Evolutionary conservation across 2,329 filamentous ascomycete species (phyloP).

Genomic region (Trichophyton benhamiae): DNA sequence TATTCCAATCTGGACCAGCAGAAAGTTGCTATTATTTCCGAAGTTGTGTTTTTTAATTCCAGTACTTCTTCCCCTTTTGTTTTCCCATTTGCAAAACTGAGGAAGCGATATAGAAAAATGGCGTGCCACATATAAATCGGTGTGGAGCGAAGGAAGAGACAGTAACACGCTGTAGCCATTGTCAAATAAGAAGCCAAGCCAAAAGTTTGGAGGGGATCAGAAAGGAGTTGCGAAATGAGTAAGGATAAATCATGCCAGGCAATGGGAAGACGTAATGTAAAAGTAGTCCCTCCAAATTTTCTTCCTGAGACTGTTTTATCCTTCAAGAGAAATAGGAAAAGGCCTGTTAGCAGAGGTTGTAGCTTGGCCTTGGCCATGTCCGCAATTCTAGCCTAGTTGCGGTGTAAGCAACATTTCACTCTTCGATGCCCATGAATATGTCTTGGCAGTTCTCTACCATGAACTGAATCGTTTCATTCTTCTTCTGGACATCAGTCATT

Average conservation of each 20-base stretch:
- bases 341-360: neutral
- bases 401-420: neutral
- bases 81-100: neutral
- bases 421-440: slow-evolving; percentile 48
- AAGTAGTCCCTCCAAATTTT: neutral
- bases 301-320: neutral
- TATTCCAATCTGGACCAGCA: slow-evolving; percentile 1
- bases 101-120: neutral
- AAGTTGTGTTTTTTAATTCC: neutral
- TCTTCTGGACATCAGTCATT: slow-evolving; percentile 89
- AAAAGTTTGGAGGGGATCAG: too few species aligned
- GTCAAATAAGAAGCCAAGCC: neutral
- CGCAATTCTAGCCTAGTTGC: neutral
- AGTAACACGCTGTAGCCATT: neutral
- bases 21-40: neutral
- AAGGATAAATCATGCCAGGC: neutral
- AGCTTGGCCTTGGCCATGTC: neutral
- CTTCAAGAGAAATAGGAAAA: neutral
- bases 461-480: slow-evolving; percentile 85
- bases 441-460: slow-evolving; percentile 78
- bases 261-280: neutral
- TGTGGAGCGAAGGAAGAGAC: neutral
- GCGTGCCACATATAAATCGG: too few species aligned
- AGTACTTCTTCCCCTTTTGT: neutral
- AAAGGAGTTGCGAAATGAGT: neutral